Conservation (phyloP, 2,329 filamentous ascomycete genomes). For the Orbilia oligospora region DNA sequence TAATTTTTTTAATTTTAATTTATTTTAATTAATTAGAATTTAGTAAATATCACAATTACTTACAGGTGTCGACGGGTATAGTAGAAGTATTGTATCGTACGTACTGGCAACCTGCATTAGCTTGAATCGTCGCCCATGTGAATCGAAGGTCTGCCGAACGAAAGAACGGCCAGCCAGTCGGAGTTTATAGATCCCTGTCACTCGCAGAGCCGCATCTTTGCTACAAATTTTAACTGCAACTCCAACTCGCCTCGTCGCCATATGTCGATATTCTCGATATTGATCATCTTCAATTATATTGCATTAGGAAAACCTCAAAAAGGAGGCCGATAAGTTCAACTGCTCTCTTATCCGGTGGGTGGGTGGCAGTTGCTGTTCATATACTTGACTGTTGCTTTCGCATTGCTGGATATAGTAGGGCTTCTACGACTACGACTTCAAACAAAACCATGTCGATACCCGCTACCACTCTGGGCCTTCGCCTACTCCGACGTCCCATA, state of each 20-base stretch:
- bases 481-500: conserved; percentile 41
- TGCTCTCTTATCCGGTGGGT: background rate
- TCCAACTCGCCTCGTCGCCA: background rate
- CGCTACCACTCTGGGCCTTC: conserved; percentile 31
- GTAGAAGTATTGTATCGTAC: background rate
- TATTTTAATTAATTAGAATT: background rate
- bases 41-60: too few species aligned
- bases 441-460: conserved; percentile 33
- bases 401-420: too few species aligned
- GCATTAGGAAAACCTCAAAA: background rate
- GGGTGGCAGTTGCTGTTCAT: background rate
- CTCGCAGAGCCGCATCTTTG: conserved; percentile 30
- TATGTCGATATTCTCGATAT: background rate
- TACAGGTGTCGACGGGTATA: too few species aligned
- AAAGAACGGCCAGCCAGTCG: conserved; percentile 13
- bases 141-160: background rate
- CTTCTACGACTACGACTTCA: background rate
- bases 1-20: too few species aligned
- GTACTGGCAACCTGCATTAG: conserved; percentile 1
- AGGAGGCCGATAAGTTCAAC: background rate
- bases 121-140: background rate
- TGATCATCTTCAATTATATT: conserved; percentile 3
- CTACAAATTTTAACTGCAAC: conserved; percentile 42
- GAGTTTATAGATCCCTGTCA: conserved; percentile 29
- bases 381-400: too few species aligned